These are phyloP conservation scores for Akanthomyces uredinophilus DNA, from an alignment of 2,329 filamentous ascomycete species.

Conservation along the genomic window DNA sequence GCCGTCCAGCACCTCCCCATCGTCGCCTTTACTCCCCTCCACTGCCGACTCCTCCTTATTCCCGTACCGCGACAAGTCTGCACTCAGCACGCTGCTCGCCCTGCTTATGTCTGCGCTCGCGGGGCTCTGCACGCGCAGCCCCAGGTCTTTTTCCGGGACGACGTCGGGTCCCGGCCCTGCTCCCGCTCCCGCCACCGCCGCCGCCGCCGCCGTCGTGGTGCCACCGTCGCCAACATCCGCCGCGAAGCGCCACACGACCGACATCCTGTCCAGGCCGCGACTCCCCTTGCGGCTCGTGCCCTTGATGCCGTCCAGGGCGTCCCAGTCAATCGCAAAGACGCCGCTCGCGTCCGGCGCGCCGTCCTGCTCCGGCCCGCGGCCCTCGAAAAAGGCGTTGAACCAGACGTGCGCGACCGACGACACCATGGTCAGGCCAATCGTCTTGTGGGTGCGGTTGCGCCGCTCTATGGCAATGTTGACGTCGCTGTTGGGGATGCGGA, in stretches of 20 bases:
- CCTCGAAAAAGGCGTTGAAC: constrained; percentile 96
- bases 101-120: constrained; percentile 64
- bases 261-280: constrained; percentile 72
- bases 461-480: constrained; percentile 88
- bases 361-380: constrained; percentile 62
- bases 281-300: constrained; percentile 79
- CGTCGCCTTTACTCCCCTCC: constrained; percentile 16
- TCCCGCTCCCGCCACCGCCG: constrained; percentile 47
- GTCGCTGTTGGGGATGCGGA: constrained; percentile 75
- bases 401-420: constrained; percentile 91
- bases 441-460: constrained; percentile 71
- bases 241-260: constrained; percentile 72
- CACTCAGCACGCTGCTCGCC: constrained; percentile 61
- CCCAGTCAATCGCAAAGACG: constrained; percentile 55
- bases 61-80: constrained; percentile 13
- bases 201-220: too few relatives aligned
- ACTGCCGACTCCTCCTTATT: constrained; percentile 9
- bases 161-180: constrained; percentile 44
- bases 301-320: constrained; percentile 87
- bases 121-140: constrained; percentile 60
- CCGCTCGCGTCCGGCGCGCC: constrained; percentile 64
- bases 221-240: constrained; percentile 22
- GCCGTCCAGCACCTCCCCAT: constrained; percentile 24
- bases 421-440: constrained; percentile 81
- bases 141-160: constrained; percentile 57